Base-by-base conservation (phyloP, 371 early-diverging fungal genomes). In the Mucor plumbeus region DNA sequence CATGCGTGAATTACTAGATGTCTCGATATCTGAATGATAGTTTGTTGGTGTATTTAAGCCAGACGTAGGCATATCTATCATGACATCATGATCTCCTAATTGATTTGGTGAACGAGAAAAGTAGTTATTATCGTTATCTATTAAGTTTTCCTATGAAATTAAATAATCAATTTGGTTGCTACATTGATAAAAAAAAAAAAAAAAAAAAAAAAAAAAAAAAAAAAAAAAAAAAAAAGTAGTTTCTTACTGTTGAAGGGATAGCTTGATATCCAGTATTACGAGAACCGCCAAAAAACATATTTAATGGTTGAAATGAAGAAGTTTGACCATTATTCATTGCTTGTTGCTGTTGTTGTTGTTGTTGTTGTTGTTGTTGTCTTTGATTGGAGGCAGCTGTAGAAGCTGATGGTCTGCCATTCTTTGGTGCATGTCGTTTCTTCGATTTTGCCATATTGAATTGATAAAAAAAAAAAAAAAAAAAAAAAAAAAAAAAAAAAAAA, bases 11-110 rank as follows among this genome's bases (percentile, higher is more conserved):
- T 68, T 62, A 11, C 71, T 69, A 0, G 69, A 66, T 11, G 76
- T 72, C 35, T 75, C 76, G 1, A 67, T 59, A 41, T 75, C 76
- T 11, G 76, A 75, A 36, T 63, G 64, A 41, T 72, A 72, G 38
- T 36, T 56, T 17, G 13, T 55, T 33, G 60, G 63, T 47, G 67
- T 41, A 13, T 14, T 47, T 5, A 33, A 53, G 36, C 35, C 50
- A 21, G 63, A 19, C 17, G 56, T 55, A 6, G 13, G 15, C 63
- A 72, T 65, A 35, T 69, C 65, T 44, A 72, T 72, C 14, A 61
- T 39, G 11, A 72, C 59, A 34, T 56, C 69, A 54, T 13, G 54
- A 33, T 55, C 58, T 7, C 21, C 41, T 40, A 53, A 36, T 41
- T 47, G 55, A 14, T 21, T 11, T 14, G 59, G 59, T 8, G 65